Conservation (phyloP, 257 asterid genomes). For the Echites panduratus region DNA sequence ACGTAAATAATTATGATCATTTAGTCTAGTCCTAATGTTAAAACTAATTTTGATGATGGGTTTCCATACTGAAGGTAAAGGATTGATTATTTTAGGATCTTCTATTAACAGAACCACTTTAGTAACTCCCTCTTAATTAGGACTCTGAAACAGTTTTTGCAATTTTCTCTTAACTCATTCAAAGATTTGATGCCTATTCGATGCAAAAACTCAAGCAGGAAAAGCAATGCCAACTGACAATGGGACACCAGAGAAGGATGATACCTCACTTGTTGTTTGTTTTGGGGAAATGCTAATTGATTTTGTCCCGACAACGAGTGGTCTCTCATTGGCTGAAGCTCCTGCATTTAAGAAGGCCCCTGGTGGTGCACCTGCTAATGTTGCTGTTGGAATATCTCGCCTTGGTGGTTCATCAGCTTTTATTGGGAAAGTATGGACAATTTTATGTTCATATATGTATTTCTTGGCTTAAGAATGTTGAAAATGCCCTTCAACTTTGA, state of each 20-base stretch:
- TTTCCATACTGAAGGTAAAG: background rate
- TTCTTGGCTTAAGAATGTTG: background rate
- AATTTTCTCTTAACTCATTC: background rate
- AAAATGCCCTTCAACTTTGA: background rate
- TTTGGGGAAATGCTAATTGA: constrained; percentile 99
- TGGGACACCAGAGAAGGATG: constrained; percentile 46
- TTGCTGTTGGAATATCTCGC: constrained; percentile 97
- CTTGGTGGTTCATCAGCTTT: constrained; percentile 96
- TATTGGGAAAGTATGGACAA: constrained; percentile 71
- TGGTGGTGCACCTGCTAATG: constrained; percentile 99
- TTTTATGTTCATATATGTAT: background rate
- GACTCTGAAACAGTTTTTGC: background rate
- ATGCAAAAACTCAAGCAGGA: constrained; percentile 28
- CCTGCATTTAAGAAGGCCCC: constrained; percentile 96
- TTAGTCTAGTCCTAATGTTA: background rate
- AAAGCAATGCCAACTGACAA: constrained; percentile 50
- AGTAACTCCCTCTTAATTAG: background rate
- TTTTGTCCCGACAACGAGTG: constrained; percentile 88
- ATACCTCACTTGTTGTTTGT: constrained; percentile 76
- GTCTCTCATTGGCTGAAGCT: constrained; percentile 86
- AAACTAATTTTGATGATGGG: background rate
- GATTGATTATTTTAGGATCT: background rate
- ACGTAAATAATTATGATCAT: background rate
- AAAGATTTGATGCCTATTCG: background rate
- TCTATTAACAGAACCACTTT: background rate